Base-by-base conservation (phyloP, 805 yeast species). In the Phaffomyces thermotolerans region DNA sequence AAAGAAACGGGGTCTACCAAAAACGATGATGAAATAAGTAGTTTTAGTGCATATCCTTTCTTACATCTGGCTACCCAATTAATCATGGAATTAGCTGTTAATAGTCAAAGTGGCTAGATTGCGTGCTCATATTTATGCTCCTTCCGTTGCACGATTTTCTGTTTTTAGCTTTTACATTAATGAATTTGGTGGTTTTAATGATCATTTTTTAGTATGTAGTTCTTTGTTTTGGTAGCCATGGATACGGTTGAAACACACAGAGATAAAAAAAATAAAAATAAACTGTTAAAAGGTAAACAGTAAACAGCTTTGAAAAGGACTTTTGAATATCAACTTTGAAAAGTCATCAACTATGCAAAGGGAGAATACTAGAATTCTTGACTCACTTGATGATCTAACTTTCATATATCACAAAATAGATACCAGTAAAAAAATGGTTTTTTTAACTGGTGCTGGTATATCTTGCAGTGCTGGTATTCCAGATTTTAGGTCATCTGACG, bases 401-500 rank as follows among this genome's bases (percentile, higher is more conserved):
- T 35, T 29, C 17, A 30, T 44, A 9, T 42, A 62, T 23, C 31
- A 46, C 3, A 56, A 51, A 39, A 60, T 68, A 9, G 56, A 53
- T 41, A 60, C 58, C 37, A 57, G 69, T 6, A 57, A 73, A 42
- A 78, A 73, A 53, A 66, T 81, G n/a, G 71, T 84, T 18, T 72
- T 85, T 4, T 68, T 90, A 43, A 89, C 96, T 0, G 98, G 99
- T 8, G 99, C 99, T 3, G 99, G 99, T 1, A 88, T 91, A 46
- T 87, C 96, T 14, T 88, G 96, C 60, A 87, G 85, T 59, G 97
- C 98, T 1, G 98, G 99, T 0, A 93, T 91, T 38, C 99, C 99
- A 32, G 98, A 91, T 60, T 90, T 90, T 60, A 72, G 98, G 44
- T 84, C 95, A 4, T 68, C 80, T 9, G 77, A 83, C 52, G 98